Percentiles rank a stretch among this genome's conserved stretches.
These are phyloP conservation scores for Conringia planisiliqua DNA, from an alignment of 345 rosid species.

Conservation along the genomic window DNA sequence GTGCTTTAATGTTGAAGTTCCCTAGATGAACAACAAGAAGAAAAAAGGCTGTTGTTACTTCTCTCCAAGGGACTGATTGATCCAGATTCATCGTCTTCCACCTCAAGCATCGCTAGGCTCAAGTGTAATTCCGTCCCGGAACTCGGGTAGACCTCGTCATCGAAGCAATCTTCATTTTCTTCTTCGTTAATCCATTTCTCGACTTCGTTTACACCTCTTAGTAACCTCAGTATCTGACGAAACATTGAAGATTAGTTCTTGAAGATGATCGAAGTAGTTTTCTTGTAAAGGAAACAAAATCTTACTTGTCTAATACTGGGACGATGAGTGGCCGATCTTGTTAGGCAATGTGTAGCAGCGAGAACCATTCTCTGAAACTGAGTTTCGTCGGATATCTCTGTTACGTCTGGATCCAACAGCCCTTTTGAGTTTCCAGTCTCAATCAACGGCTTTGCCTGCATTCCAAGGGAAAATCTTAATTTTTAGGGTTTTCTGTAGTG, in stretches of 20 bases:
- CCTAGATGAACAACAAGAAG: conserved; percentile 39
- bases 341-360: conserved; percentile 72
- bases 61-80: conserved; percentile 60
- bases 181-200: conserved; percentile 30
- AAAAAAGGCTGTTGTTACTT: conserved; percentile 32
- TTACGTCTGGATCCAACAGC: conserved; percentile 57
- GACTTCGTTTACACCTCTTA: conserved; percentile 46
- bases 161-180: conserved; percentile 39
- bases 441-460: conserved; percentile 71
- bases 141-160: conserved; percentile 81
- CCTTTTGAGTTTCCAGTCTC: conserved; percentile 46
- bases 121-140: conserved; percentile 49
- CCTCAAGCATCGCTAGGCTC: conserved; percentile 64
- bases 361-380: conserved; percentile 70
- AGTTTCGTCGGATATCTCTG: conserved; percentile 39
- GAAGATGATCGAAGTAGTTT: not conserved
- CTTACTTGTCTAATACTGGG: conserved; percentile 46
- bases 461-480: conserved; percentile 7
- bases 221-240: conserved; percentile 56
- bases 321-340: conserved; percentile 67
- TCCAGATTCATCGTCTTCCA: conserved; percentile 47
- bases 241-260: not conserved
- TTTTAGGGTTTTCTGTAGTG: not conserved
- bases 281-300: not conserved
- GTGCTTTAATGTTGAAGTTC: conserved; percentile 42